Base-by-base conservation (phyloP, 2,329 filamentous ascomycete species). In the Alternaria arborescens region DNA sequence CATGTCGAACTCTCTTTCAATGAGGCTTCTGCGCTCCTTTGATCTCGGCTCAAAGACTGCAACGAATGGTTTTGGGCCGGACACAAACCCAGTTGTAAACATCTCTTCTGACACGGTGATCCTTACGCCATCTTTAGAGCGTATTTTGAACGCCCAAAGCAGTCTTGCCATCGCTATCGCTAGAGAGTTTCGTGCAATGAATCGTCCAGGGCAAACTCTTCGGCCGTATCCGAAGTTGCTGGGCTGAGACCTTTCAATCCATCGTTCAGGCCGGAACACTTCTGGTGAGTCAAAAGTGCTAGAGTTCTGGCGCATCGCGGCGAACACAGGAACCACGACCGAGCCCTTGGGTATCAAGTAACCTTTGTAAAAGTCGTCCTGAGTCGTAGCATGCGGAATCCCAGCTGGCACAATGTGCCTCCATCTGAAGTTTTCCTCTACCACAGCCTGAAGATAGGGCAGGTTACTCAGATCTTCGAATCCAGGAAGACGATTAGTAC, bases 171-270 rank as follows among this genome's bases (percentile, higher is more conserved):
- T 38, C 8, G 18, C 47, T 34, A 51, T 38, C 0, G 14, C 36
- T 8, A 22, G 18, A 5, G 73, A 75, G 40, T 75, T 74, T 1
- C 57, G 61, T 2, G 76, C 77, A 38, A 80, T 70, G 58, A 70
- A 58, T 5, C 72, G 55, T 1, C 77, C 78, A 0, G 75, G 79
- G 28, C 81, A 82, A 2, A 84, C 79, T n/a, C 84, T 77, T 2
- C 84, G 76, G 0, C 85, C 85, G 65, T 84, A 86, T 0, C 81
- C 85, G 54, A 85, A 84, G 28, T 62, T 70, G n/a, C 42, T 60
- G n/a, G 58, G 22, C 22, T 65, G 60, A 0, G 54, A 5, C 32
- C 58, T 65, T 4, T 38, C 59, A 24, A 78, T 61, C 72, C 73
- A 80, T 0, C 77, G 71, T 20, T 79, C 78, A 0, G 79, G 80